Percentiles rank a stretch among this genome's conserved stretches.
These are phyloP conservation scores for Trifolium pratense DNA, from an alignment of 306 rosid species.

Conservation along the genomic window DNA sequence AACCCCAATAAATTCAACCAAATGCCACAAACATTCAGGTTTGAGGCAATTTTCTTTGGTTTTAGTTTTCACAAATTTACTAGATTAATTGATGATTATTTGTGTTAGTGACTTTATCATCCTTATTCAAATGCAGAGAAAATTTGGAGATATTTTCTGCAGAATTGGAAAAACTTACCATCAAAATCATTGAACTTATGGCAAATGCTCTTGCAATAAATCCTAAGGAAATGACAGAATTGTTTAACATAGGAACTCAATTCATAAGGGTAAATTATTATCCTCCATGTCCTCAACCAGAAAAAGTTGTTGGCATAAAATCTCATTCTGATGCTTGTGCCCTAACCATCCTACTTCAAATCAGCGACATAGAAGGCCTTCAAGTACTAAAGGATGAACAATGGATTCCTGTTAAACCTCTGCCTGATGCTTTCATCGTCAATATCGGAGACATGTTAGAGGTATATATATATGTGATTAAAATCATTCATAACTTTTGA, in stretches of 20 bases:
- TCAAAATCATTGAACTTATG: slow-evolving; percentile 31
- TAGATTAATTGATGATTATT: neutral
- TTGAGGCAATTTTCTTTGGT: no score
- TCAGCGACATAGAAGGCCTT: slow-evolving; percentile 42
- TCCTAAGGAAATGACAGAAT: slow-evolving; percentile 14
- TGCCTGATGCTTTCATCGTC: slow-evolving; percentile 48
- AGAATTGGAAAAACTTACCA: slow-evolving; percentile 24
- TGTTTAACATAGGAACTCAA: slow-evolving; percentile 25
- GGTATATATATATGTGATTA: neutral
- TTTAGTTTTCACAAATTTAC: neutral
- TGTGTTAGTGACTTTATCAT: neutral
- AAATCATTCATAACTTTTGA: neutral
- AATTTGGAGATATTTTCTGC: slow-evolving; percentile 16
- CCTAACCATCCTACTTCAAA: slow-evolving; percentile 41
- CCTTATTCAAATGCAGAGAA: slow-evolving; percentile 21
- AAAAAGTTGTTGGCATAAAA: slow-evolving; percentile 34
- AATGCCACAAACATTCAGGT: slow-evolving; percentile 49
- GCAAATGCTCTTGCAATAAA: slow-evolving; percentile 39
- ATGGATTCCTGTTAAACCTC: slow-evolving; percentile 49
- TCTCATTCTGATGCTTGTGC: slow-evolving; percentile 41
- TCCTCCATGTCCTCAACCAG: slow-evolving; percentile 47
- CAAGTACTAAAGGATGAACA: slow-evolving; percentile 47
- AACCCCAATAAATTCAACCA: slow-evolving; percentile 49
- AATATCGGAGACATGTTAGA: slow-evolving; percentile 30
- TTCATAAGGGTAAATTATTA: slow-evolving; percentile 41